phyloP scores from a whole-genome alignment of 139 green algal species.

The Limnomonas spitsbergensis region DNA sequence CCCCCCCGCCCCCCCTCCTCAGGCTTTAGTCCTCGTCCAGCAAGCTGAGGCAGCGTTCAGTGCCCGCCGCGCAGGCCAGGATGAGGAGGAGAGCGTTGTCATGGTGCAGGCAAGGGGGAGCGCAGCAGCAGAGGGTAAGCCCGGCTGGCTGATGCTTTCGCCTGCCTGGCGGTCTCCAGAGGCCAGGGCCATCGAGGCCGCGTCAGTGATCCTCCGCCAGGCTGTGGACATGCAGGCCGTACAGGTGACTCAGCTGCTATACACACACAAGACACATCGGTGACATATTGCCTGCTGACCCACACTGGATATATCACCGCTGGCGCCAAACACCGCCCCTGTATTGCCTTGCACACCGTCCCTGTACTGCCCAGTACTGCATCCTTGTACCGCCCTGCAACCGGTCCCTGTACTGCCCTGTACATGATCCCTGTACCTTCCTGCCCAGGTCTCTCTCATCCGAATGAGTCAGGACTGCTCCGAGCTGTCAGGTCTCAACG shows the following conservation, averaged over 20 bases:
- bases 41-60: not conserved
- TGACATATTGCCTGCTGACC: no score
- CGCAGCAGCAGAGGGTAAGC: conserved; percentile 15
- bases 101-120: not conserved
- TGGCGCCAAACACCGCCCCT: no score
- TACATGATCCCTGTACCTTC: not conserved
- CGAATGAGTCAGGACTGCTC: not conserved
- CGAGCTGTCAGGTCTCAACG: not conserved
- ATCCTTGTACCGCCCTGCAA: no score
- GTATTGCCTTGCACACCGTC: no score
- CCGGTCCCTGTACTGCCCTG: no score
- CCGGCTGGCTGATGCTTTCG: conserved; percentile 20
- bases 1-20: no score
- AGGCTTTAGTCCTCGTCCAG: conserved; percentile 18
- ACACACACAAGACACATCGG: no score
- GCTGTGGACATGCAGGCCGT: conserved; percentile 37
- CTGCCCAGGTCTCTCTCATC: not conserved
- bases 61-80: not conserved
- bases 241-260: conserved; percentile 37
- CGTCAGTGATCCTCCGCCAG: conserved; percentile 17
- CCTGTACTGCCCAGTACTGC: no score
- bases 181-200: conserved; percentile 29
- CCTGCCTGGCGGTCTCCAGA: conserved; percentile 15
- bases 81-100: not conserved
- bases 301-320: no score